phyloP scores from a whole-genome alignment of 345 rosid genomes.

The Gossypium rotundifolium region DNA sequence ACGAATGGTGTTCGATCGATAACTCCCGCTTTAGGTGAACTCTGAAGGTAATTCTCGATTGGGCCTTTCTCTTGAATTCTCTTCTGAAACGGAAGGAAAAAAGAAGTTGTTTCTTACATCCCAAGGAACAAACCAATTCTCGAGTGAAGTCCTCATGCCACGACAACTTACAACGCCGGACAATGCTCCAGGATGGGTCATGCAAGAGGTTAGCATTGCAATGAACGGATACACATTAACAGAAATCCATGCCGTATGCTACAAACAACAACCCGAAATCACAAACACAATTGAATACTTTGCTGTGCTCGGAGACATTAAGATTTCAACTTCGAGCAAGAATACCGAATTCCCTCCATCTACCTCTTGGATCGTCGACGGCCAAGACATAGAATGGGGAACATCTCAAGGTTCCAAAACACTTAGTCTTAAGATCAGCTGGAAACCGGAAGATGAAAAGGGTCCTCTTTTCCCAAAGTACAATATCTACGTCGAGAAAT shows the following conservation, averaged over 20 bases:
- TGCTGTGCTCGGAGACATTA: slow-evolving; percentile 64
- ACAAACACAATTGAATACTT: slow-evolving; percentile 28
- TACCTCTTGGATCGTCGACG: slow-evolving; percentile 42
- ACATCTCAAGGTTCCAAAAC: slow-evolving; percentile 28
- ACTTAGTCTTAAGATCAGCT: slow-evolving; percentile 46
- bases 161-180: slow-evolving; percentile 20
- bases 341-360: slow-evolving; percentile 34
- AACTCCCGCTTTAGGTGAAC: slow-evolving; percentile 47
- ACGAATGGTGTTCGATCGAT: background rate
- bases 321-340: slow-evolving; percentile 27
- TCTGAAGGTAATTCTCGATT: slow-evolving; percentile 46
- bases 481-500: slow-evolving; percentile 51
- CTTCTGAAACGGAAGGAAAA: slow-evolving; percentile 31
- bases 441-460: slow-evolving; percentile 39
- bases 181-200: slow-evolving; percentile 41
- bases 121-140: slow-evolving; percentile 18
- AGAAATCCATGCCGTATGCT: slow-evolving; percentile 59
- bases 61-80: slow-evolving; percentile 54
- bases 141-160: slow-evolving; percentile 30
- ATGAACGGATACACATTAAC: slow-evolving; percentile 47
- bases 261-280: slow-evolving; percentile 26
- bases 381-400: slow-evolving; percentile 36
- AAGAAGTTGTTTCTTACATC: slow-evolving; percentile 45
- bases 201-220: slow-evolving; percentile 37
- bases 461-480: slow-evolving; percentile 27